Evolutionary conservation across 441 rosid genomes (phyloP), one percentile per base, ranked within the genome.

Genomic region (Erodium texanum): DNA sequence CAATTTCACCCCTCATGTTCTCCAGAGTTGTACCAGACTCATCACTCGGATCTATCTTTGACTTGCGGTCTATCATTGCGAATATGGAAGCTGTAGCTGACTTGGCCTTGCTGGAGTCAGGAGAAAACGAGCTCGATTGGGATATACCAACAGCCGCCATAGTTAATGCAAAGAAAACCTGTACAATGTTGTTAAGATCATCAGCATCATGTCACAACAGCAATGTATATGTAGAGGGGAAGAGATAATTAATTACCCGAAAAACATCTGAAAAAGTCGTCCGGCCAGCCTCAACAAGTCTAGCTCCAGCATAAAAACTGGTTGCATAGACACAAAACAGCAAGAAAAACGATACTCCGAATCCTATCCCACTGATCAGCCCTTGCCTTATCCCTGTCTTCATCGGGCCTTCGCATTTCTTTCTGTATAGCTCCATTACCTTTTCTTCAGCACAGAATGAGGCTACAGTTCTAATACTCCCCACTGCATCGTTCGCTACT

Each of bases 381-480:
- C 96, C 98, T 65, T 74, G 87, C 72, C 84, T 83, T 14, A 87
- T 78, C 22, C 96, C 96, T 0, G 84, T 66, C 59, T 71, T 86
- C 83, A 68, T 59, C 6, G 98, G 97, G 43, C 83, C 93, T 69
- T 83, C 80, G 65, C 96, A 88, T 82, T 88, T 89, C 76, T 71
- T 74, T 63, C 68, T 32, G 67, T 90, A 90, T 48, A 83, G 79
- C 63, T 90, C 68, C 90, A 86, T 83, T 73, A 90, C 89, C 74
- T 80, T 92, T 76, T 87, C 90, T 73, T 90, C 98, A 0, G 90
- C 89, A 72, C 94, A 85, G 77, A 86, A 92, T 2, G 97, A 92
- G 54, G 93, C 93, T 69, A 92, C 92, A 1, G 98, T 90, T 74
- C 97, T 86, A 29, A 90, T 90, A 69, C 92, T 86, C 50, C 98